Evolutionary conservation across 306 rosid genomes (phyloP).

Genomic region (Medicago lupulina): DNA sequence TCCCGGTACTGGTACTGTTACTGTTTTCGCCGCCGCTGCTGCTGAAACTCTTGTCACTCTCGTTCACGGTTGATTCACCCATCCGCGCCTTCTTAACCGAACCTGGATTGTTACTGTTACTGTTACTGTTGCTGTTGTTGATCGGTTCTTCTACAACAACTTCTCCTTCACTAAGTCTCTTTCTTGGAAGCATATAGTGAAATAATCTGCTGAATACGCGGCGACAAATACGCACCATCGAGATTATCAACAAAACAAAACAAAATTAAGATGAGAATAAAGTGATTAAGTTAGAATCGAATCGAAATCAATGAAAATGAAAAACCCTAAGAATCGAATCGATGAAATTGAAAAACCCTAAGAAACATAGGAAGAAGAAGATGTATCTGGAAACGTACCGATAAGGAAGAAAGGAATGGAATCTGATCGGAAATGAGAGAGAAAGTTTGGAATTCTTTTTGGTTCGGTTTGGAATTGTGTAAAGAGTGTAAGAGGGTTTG

Average conservation of each 20-base stretch:
- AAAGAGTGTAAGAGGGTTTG: constrained; percentile 5
- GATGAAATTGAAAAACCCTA: constrained; percentile 48
- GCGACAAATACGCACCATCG: constrained; percentile 56
- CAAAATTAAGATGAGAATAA: not conserved
- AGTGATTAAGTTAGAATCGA: not conserved
- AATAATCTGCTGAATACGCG: constrained; percentile 68
- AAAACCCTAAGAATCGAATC: constrained; percentile 48
- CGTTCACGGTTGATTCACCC: constrained; percentile 59
- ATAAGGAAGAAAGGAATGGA: constrained; percentile 52
- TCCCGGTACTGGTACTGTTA: constrained; percentile 44
- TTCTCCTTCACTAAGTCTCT: constrained; percentile 90
- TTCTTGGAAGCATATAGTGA: constrained; percentile 99
- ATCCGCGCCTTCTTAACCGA: constrained; percentile 71
- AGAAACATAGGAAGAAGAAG: too few relatives aligned
- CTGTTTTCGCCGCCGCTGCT: constrained; percentile 17
- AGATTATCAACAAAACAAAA: constrained; percentile 35
- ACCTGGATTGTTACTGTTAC: constrained; percentile 8
- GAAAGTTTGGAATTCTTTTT: constrained; percentile 24
- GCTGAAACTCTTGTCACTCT: constrained; percentile 36
- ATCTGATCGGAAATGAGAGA: constrained; percentile 40
- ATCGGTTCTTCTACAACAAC: constrained; percentile 66
- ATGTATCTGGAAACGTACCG: constrained; percentile 56
- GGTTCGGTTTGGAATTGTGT: not conserved
- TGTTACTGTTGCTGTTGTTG: constrained; percentile 37
- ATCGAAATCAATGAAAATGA: not conserved